phyloP scores from a whole-genome alignment of 495 filamentous ascomycete genomes.

The Penicillium macrosclerotiorum region DNA sequence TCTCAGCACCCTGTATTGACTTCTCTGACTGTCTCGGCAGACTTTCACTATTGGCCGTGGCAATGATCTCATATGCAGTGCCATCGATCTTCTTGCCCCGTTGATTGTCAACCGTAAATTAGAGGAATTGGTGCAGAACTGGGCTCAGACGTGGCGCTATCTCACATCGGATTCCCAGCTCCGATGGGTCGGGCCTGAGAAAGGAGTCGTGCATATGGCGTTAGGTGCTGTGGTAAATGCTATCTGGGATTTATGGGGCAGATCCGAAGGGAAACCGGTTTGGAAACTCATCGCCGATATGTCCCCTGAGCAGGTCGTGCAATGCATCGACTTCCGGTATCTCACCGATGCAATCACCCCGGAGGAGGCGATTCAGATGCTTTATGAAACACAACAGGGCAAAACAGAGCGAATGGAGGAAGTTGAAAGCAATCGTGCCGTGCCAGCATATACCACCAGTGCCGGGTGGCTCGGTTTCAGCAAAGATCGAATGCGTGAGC shows the following conservation, averaged over 20 bases:
- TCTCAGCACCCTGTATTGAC: no score
- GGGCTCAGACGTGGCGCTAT: conserved; percentile 74
- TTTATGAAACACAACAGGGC: conserved; percentile 57
- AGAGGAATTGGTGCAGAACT: conserved; percentile 61
- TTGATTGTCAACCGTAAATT: conserved; percentile 62
- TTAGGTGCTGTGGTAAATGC: background rate
- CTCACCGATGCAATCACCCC: conserved; percentile 92
- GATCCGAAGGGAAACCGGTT: no score
- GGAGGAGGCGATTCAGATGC: conserved; percentile 70
- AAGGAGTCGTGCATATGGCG: conserved; percentile 80
- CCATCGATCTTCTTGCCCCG: conserved; percentile 62
- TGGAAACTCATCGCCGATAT: conserved; percentile 90
- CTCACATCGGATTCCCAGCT: conserved; percentile 74
- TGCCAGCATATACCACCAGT: conserved; percentile 87
- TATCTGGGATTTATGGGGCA: background rate
- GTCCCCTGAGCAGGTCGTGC: conserved; percentile 80
- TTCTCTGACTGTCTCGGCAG: conserved; percentile 31
- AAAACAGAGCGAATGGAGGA: conserved; percentile 68
- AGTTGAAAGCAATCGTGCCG: conserved; percentile 66
- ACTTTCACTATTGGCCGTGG: conserved; percentile 85
- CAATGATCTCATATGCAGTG: conserved; percentile 75
- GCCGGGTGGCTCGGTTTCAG: conserved; percentile 92
- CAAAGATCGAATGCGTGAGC: conserved; percentile 73
- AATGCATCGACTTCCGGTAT: conserved; percentile 89
- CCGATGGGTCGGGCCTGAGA: conserved; percentile 83